Base-by-base conservation (phyloP, 2,329 filamentous ascomycete species). In the Ustilaginoidea virens region DNA sequence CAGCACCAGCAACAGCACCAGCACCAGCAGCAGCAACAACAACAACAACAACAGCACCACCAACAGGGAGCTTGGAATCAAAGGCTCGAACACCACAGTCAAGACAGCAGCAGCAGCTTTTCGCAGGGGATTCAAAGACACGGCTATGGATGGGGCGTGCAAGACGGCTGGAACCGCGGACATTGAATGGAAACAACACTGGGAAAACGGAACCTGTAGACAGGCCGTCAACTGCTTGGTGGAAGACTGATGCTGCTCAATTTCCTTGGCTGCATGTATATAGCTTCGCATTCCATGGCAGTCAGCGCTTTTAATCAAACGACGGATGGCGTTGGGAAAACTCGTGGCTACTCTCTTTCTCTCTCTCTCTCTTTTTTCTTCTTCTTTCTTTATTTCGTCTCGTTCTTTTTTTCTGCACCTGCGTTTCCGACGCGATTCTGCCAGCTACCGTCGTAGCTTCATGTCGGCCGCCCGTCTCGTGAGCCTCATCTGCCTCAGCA, bases 401-500 rank as follows among this genome's bases (percentile, higher is more conserved):
- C 14, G 22, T 10, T 24, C 22, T 13, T 24, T 7, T 10, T 3
- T 7, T 10, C 22, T 12, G 22, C 22, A 7, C 11, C 22, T 12
- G 22, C 22, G n/a, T n/a, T n/a, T n/a, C n/a, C n/a, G 19, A 20
- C 11, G 11, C 7, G 19, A 20, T 7, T 20, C 19, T 7, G 11
- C 19, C 7, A 7, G 11, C 7, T 11, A 20, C 7, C 19, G 11
- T 20, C 19, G 19, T 20, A 20, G 19, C 19, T 20, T 7, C 19
- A 32, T 13, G 24, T 26, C 29, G 23, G 36, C 33, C 5, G 34
- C 36, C 28, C 33, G 33, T 16, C 34, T 41, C n/a, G 34, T 29
- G 16, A 46, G 38, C 24, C 38, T 42, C 27, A 37, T 39, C 30
- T 41, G 36, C 20, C 39, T 37, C 27, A 51, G 39, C 10, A 51